A percentile compares a stretch with the other conserved stretches of the same genome.
These are phyloP conservation scores for Peronospora farinosa DNA, from an alignment of 352 stramenopile genomes.

Conservation along the genomic window DNA sequence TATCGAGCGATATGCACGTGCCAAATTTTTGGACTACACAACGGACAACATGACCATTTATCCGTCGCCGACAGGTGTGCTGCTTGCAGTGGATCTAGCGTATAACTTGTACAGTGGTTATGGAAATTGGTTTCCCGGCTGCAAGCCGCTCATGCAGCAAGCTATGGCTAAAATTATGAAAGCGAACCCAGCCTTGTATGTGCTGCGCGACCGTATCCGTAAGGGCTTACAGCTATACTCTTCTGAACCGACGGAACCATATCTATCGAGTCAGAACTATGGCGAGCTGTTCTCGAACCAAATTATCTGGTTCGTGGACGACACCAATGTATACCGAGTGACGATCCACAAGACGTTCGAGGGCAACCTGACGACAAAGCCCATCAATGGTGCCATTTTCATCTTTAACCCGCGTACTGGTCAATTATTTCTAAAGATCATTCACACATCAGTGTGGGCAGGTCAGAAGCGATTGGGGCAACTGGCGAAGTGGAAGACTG, in stretches of 20 bases:
- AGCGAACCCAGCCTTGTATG: slow-evolving; percentile 98
- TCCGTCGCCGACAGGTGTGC: slow-evolving; percentile 96
- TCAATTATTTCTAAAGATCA: slow-evolving; percentile 99
- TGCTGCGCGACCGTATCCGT: slow-evolving; percentile 98
- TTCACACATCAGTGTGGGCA: slow-evolving; percentile 99
- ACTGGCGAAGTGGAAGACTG: slow-evolving; percentile 99
- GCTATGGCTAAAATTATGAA: slow-evolving; percentile 99
- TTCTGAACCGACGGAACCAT: slow-evolving; percentile 99
- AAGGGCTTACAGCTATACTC: slow-evolving; percentile 99
- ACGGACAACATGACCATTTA: slow-evolving; percentile 99
- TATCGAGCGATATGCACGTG: slow-evolving; percentile 97
- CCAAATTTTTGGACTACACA: slow-evolving; percentile 99
- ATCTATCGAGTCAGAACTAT: slow-evolving; percentile 99
- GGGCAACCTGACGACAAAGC: slow-evolving; percentile 99
- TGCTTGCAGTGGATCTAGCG: slow-evolving; percentile 96
- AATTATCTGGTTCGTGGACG: slow-evolving; percentile 99
- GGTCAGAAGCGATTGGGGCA: slow-evolving; percentile 99
- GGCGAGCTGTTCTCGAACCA: slow-evolving; percentile 99
- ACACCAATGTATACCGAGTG: slow-evolving; percentile 98
- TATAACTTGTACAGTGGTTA: slow-evolving; percentile 99
- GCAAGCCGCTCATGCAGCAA: slow-evolving; percentile 99
- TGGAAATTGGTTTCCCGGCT: slow-evolving; percentile 99
- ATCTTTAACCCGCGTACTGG: slow-evolving; percentile 99
- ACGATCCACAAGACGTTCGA: slow-evolving; percentile 99
- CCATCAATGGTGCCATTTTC: slow-evolving; percentile 99